phyloP scores from a whole-genome alignment of 805 yeast genomes.

The Candida saitoana region DNA sequence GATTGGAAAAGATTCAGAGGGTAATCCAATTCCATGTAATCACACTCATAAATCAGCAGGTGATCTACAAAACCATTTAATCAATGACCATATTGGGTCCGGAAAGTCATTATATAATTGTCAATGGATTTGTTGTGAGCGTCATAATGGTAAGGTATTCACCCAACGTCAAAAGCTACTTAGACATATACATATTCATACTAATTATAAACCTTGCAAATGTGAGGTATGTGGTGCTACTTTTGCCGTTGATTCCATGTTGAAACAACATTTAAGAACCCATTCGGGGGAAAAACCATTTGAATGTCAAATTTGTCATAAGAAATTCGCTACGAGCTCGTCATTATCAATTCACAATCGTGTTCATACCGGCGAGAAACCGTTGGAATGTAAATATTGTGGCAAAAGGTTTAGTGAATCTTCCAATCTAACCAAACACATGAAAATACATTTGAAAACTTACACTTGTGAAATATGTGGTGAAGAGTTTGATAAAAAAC shows the following conservation, averaged over 20 bases:
- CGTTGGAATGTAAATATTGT: constrained; percentile 76
- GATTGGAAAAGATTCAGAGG: constrained; percentile 23
- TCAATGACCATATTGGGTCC: constrained; percentile 63
- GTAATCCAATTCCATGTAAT: constrained; percentile 45
- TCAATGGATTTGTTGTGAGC: constrained; percentile 72
- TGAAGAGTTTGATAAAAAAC: constrained; percentile 43
- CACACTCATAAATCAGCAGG: constrained; percentile 47
- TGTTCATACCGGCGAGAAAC: constrained; percentile 88
- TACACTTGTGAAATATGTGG: constrained; percentile 51
- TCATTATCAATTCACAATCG: constrained; percentile 80
- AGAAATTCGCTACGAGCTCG: constrained; percentile 76
- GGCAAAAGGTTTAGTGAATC: constrained; percentile 83
- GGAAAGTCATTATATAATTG: constrained; percentile 72
- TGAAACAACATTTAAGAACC: constrained; percentile 74
- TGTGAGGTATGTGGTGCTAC: constrained; percentile 66
- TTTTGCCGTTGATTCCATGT: constrained; percentile 74
- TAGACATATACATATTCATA: constrained; percentile 85
- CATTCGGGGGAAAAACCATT: constrained; percentile 92
- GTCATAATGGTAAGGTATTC: constrained; percentile 57
- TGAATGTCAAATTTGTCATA: constrained; percentile 67
- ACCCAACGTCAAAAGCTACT: constrained; percentile 80
- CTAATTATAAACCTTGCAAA: constrained; percentile 73
- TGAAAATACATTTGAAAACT: constrained; percentile 65
- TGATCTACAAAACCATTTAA: constrained; percentile 69
- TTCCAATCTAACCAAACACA: constrained; percentile 82